Conservation (phyloP, 148 eudicot species). For the Rhododendron kiyosumense region DNA sequence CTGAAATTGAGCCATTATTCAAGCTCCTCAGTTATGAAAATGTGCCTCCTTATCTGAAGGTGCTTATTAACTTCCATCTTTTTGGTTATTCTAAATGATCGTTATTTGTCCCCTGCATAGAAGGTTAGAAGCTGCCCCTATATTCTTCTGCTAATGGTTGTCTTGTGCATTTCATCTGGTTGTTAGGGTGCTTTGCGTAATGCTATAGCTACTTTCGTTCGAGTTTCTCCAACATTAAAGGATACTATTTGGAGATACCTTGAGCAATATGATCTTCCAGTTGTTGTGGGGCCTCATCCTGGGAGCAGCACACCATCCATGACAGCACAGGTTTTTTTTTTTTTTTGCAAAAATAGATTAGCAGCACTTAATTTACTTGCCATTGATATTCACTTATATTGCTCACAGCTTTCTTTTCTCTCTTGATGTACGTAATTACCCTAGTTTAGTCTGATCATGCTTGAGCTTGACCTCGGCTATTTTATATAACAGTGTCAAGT, state of each 20-base stretch:
- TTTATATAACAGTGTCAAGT: neutral
- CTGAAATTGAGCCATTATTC: constrained; percentile 92
- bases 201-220: constrained; percentile 64
- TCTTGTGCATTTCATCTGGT: constrained; percentile 11
- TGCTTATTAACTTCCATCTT: constrained; percentile 13
- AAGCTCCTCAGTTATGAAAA: constrained; percentile 97
- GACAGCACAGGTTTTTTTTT: constrained; percentile 48
- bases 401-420: neutral
- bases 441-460: neutral
- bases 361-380: neutral
- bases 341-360: neutral
- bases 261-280: constrained; percentile 97
- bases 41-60: constrained; percentile 97
- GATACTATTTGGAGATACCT: constrained; percentile 86
- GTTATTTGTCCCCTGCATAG: neutral
- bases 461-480: neutral
- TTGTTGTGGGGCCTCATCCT: constrained; percentile 74
- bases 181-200: constrained; percentile 84
- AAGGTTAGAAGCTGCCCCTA: neutral
- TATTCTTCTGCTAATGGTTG: constrained; percentile 4
- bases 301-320: constrained; percentile 44
- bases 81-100: neutral
- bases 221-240: constrained; percentile 70
- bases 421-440: neutral
- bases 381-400: neutral